Conservation (phyloP, 192 early-diverging fungal species). For the Thamnidium elegans region DNA sequence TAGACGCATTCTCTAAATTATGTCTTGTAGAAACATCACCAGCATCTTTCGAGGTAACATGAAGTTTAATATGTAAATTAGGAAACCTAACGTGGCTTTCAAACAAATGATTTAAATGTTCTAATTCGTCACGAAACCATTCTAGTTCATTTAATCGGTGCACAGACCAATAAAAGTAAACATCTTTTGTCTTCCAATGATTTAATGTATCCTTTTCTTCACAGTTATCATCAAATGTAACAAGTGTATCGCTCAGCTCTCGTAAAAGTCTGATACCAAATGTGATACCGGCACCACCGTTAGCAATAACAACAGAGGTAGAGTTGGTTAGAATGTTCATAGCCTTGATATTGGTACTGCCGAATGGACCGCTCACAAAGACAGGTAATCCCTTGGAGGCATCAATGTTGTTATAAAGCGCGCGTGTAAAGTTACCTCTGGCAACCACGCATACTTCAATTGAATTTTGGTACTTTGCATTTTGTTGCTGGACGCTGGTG, state of each 20-base stretch:
- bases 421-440: constrained; percentile 42
- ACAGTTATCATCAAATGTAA: neutral
- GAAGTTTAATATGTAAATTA: constrained; percentile 5
- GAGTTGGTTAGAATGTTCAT: constrained; percentile 17
- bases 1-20: neutral
- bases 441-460: constrained; percentile 40
- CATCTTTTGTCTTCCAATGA: neutral
- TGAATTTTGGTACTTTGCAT: neutral
- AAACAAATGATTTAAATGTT: constrained; percentile 4
- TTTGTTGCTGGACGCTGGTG: constrained; percentile 26
- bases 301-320: constrained; percentile 33
- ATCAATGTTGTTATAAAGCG: constrained; percentile 33
- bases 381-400: constrained; percentile 33
- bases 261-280: constrained; percentile 43
- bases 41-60: neutral
- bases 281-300: constrained; percentile 46
- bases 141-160: constrained; percentile 12
- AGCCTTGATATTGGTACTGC: constrained; percentile 3
- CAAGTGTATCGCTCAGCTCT: constrained; percentile 21
- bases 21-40: neutral
- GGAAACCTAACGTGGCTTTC: constrained; percentile 1
- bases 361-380: constrained; percentile 45
- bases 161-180: constrained; percentile 31
- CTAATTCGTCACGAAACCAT: constrained; percentile 28
- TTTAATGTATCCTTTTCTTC: neutral